Base-by-base conservation (phyloP, 257 asterid genomes). In the Solanum sejunctum region DNA sequence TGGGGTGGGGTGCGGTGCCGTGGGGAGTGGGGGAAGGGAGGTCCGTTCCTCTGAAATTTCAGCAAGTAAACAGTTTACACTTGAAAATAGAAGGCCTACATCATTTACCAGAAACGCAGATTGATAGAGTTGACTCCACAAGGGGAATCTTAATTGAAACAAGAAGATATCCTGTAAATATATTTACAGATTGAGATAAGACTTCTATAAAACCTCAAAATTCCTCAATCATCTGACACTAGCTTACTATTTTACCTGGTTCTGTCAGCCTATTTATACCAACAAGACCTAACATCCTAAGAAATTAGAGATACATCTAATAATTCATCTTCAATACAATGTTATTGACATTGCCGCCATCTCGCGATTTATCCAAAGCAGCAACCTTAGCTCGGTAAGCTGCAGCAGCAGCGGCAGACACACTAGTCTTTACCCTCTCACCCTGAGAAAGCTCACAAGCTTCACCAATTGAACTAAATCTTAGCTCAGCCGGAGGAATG, bases 401-500 rank as follows among this genome's bases (percentile, higher is more conserved):
- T 16, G 92, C 92, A 17, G 91, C 89, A 2, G 91, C 91, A 1
- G 92, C 90, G 5, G 92, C 89, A 47, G 89, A 89, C 8, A 84
- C 86, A 1, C 89, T 86, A 11, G 86, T 85, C 86, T 87, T 90
- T 17, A 85, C 86, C 86, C 91, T 84, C 51, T 90, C 92, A 11
- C 91, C 94, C 39, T 81, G 95, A 85, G 94, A 86, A 63, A 87
- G 89, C 88, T 90, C 94, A 7, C 93, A 86, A 7, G 90, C 84
- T 49, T 92, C 97, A 45, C 92, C 83, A 10, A 90, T 70, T n/a
- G 93, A 86, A 71, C 89, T 81, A 18, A 75, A 88, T 88, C 94
- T 91, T 45, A 93, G 84, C 83, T 94, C 97, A 12, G 94, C 96
- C 0, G 97, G 98, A 72, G 98, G 94, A 26, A 91, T 94, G 71